Evolutionary conservation across 2,329 filamentous ascomycete species (phyloP), one percentile per base, ranked within the genome.

Genomic region (Aspergillus neoniger): DNA sequence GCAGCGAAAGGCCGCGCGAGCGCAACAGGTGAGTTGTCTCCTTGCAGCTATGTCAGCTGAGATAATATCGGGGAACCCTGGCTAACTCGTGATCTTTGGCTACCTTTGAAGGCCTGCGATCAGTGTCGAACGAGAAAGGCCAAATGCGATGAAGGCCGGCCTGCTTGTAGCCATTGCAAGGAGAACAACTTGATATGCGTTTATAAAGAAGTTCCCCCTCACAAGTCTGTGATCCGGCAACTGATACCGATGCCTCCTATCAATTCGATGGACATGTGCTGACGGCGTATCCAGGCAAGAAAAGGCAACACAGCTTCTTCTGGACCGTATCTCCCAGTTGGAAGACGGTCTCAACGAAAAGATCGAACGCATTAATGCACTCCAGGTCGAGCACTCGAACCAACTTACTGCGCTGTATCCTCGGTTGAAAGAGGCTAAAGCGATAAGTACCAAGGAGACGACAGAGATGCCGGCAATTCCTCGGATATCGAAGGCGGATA

Each of bases 121-220:
- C 91, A 89, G 75, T 96, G 92, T 77, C 88, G 92, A 60, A 85
- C 90, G 62, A 84, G 94, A 41, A 96, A 96, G 76, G 92, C 92
- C 14, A 96, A 96, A 77, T 96, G 92, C 74, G 92, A 96, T 69
- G 92, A 96, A 80, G 88, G 88, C 10, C 88, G 90, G 66, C 92
- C 90, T 2, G 89, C 90, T 69, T 94, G 92, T 72, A 91, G 89
- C 41, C 87, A 88, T 69, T 99, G 95, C 75, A 90, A 89, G 69
- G 93, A 98, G 67, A 96, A 96, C 73, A 88, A 85, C 66, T 83
- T 92, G 32, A 84, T 88, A 56, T 99, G 91, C 80, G 88, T 91
- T 75, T 98, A 97, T 76, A 88, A 93, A 66, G 93, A 97, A 71
- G 90, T 95, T 5, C 90, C 92, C 21, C 92, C 92, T 15, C 95